These are phyloP conservation scores for Geosmithia flava DNA, from an alignment of 2,329 filamentous ascomycete genomes.

Conservation along the genomic window DNA sequence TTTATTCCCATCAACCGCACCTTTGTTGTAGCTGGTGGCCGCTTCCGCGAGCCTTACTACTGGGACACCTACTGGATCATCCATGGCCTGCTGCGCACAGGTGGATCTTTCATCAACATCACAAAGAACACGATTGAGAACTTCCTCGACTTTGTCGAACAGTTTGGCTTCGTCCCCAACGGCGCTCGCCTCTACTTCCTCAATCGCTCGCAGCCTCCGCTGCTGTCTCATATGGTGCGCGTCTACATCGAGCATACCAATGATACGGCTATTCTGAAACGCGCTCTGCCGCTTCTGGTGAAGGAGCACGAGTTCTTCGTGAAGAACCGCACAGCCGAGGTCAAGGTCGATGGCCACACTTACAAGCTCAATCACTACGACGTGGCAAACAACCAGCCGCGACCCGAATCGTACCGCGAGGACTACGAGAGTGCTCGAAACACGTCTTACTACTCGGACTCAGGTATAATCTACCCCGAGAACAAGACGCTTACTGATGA, in stretches of 20 bases:
- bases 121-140: constrained; percentile 58
- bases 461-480: constrained; percentile 46
- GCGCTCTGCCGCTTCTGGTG: constrained; percentile 49
- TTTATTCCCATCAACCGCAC: constrained; percentile 55
- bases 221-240: constrained; percentile 54
- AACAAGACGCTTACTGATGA: constrained; percentile 34
- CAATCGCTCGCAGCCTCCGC: constrained; percentile 54
- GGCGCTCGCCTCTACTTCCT: constrained; percentile 56
- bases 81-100: constrained; percentile 51
- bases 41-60: constrained; percentile 59
- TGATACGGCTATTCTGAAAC: constrained; percentile 45
- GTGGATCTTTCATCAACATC: constrained; percentile 50
- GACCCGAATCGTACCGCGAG: constrained; percentile 55
- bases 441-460: constrained; percentile 43
- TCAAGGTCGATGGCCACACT: constrained; percentile 30
- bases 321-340: constrained; percentile 43
- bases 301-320: constrained; percentile 53
- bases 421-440: constrained; percentile 57
- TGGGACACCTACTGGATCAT: constrained; percentile 62
- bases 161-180: constrained; percentile 55
- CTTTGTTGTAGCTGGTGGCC: constrained; percentile 60
- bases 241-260: constrained; percentile 52
- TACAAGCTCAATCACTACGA: constrained; percentile 47
- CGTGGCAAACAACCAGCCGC: constrained; percentile 51
- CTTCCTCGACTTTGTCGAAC: constrained; percentile 53